Evolutionary conservation across 225 moss, liverwort and hornwort genomes (phyloP), one percentile per base, ranked within the genome.

Genomic region (Neckera pumila): DNA sequence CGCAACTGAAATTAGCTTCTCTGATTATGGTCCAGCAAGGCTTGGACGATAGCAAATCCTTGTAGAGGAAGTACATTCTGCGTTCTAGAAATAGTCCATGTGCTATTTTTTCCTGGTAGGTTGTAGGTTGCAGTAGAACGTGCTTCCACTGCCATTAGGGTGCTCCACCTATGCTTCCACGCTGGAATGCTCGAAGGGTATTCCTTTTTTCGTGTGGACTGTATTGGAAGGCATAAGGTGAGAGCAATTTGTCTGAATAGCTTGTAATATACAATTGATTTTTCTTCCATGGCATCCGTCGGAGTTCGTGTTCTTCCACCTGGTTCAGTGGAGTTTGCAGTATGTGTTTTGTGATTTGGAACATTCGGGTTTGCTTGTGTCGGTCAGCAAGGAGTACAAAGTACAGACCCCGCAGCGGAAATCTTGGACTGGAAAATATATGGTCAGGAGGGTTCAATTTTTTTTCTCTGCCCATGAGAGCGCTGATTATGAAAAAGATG

Each of bases 241-340:
- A 45, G 66, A 85, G 86, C 92, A 87, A 91, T 89, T 88, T 93
- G 92, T 93, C 88, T 80, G 88, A 91, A 92, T 86, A 89, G 86
- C 85, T 83, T 92, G 92, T 92, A 92, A 89, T 88, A 93, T 92
- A 91, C 84, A 75, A 85, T 64, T 69, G 80, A 84, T 84, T 91
- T 86, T 53, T 88, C 83, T 70, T 84, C 51, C 34, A 65, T 65
- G 58, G 40, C 60, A n/a, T 66, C 40, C 78, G 59, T 53, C 25
- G 22, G 81, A 53, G 66, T 83, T 25, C 54, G 78, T 62, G 47
- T 63, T 57, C 33, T 56, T 53, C 66, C 51, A 34, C 58, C 27
- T 9, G 16, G 82, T 38, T 28, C 65, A 49, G n/a, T 75, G 88
- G 80, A 59, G 85, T 47, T 83, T 13, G 54, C 49, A 60, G 59